Percentiles rank a stretch among this genome's conserved stretches.
Conservation (phyloP, 345 rosid species). For the Microthlaspi erraticum region DNA sequence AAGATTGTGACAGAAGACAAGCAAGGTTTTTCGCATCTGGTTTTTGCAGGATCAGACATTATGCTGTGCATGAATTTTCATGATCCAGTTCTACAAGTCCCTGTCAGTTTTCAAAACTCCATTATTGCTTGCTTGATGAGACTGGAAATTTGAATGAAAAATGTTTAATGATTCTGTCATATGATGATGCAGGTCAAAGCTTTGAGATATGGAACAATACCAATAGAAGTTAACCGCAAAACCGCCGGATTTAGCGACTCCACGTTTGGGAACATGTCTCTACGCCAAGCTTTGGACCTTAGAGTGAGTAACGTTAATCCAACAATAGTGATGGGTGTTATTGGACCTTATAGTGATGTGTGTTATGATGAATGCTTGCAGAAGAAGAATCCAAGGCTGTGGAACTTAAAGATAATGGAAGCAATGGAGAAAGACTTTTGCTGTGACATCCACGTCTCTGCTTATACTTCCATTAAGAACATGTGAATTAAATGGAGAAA, state of each 20-base stretch:
- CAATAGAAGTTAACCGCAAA: constrained; percentile 45
- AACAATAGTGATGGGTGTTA: constrained; percentile 48
- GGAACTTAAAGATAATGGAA: constrained; percentile 55
- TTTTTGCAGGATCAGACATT: constrained; percentile 70
- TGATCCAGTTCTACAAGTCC: constrained; percentile 68
- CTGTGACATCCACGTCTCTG: constrained; percentile 63
- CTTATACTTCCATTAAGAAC: constrained; percentile 54
- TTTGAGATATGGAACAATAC: constrained; percentile 71
- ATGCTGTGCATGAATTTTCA: constrained; percentile 59
- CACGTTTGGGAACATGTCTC: constrained; percentile 40
- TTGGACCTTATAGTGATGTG: constrained; percentile 59
- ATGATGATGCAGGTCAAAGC: constrained; percentile 66
- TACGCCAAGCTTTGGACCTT: constrained; percentile 63
- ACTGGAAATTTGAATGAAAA: background rate
- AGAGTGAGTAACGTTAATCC: constrained; percentile 60
- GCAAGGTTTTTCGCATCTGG: constrained; percentile 58
- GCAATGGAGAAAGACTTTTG: constrained; percentile 65
- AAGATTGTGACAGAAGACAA: constrained; percentile 50
- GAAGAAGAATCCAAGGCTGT: constrained; percentile 53
- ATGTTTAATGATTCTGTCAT: no score
- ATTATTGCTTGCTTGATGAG: background rate
- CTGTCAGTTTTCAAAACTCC: constrained; percentile 50
- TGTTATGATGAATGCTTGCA: constrained; percentile 25
- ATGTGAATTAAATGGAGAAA: constrained; percentile 42
- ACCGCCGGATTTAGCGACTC: no score